Conservation (phyloP, 768 basidiomycete species). For the Mycena vitilis region DNA sequence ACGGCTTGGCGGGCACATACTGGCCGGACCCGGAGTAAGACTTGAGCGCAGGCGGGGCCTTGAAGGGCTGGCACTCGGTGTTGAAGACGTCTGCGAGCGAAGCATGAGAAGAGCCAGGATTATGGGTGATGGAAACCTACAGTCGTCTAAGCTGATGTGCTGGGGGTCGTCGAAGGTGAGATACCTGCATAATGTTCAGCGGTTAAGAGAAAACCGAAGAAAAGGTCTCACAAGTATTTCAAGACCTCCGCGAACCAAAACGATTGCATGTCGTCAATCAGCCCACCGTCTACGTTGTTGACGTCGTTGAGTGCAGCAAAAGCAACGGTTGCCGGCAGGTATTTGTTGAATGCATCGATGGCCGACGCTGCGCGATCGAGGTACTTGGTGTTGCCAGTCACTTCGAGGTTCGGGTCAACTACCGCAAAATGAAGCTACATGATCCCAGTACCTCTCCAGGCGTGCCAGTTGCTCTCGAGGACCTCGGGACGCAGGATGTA, state of each 20-base stretch:
- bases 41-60: conserved; percentile 49
- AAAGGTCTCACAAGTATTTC: conserved; percentile 52
- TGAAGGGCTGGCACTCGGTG: conserved; percentile 63
- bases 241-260: conserved; percentile 78
- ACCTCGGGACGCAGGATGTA: conserved; percentile 83
- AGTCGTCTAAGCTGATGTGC: conserved; percentile 59
- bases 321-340: conserved; percentile 56
- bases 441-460: conserved; percentile 57
- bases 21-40: conserved; percentile 22
- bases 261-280: conserved; percentile 75
- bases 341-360: conserved; percentile 67
- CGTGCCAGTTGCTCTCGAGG: conserved; percentile 85
- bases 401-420: conserved; percentile 26
- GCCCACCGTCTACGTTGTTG: conserved; percentile 51
- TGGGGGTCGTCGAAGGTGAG: conserved; percentile 55
- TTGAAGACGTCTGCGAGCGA: conserved; percentile 53
- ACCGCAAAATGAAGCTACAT: background rate
- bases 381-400: conserved; percentile 78
- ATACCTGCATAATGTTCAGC: background rate
- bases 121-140: conserved; percentile 39
- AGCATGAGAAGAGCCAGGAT: background rate
- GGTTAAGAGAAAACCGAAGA: background rate
- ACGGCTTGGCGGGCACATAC: conserved; percentile 11
- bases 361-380: conserved; percentile 71
- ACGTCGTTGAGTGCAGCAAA: conserved; percentile 72